Conservation (phyloP, 768 basidiomycete genomes). For the Leccinum rimulosum region DNA sequence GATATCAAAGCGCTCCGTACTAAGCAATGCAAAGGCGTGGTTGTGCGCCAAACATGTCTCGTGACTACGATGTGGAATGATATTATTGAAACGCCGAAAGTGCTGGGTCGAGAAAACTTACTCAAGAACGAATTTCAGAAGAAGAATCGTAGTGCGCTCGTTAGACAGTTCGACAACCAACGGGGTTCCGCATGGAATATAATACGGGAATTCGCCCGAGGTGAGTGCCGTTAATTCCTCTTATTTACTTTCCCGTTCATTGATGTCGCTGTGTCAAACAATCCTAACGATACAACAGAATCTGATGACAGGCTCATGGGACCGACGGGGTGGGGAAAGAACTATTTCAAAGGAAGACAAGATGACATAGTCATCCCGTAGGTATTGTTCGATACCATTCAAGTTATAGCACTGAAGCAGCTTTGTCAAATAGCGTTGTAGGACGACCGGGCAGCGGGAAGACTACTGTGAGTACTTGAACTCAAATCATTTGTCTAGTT, state of each 20-base stretch:
- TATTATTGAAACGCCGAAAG: background rate
- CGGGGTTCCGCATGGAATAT: background rate
- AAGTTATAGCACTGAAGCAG: background rate
- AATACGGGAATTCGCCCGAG: background rate
- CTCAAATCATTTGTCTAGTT: background rate
- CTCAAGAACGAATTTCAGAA: background rate
- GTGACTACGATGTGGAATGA: constrained; percentile 13
- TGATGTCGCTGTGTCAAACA: background rate
- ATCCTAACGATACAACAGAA: background rate
- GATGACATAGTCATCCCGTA: background rate
- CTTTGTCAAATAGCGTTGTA: background rate
- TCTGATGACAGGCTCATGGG: background rate
- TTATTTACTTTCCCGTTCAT: background rate
- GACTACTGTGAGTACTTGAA: background rate
- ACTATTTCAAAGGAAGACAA: background rate
- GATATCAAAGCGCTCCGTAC: constrained; percentile 3
- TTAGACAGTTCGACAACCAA: constrained; percentile 5
- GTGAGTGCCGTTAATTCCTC: background rate
- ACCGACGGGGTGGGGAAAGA: background rate
- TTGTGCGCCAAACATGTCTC: constrained; percentile 4
- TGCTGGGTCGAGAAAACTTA: background rate
- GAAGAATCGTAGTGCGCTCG: background rate
- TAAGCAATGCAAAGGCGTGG: background rate
- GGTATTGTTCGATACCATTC: background rate
- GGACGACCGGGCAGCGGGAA: background rate